These are phyloP conservation scores for Sanghuangporus sanghuang DNA, from an alignment of 1,284 basidiomycete species.

Conservation along the genomic window DNA sequence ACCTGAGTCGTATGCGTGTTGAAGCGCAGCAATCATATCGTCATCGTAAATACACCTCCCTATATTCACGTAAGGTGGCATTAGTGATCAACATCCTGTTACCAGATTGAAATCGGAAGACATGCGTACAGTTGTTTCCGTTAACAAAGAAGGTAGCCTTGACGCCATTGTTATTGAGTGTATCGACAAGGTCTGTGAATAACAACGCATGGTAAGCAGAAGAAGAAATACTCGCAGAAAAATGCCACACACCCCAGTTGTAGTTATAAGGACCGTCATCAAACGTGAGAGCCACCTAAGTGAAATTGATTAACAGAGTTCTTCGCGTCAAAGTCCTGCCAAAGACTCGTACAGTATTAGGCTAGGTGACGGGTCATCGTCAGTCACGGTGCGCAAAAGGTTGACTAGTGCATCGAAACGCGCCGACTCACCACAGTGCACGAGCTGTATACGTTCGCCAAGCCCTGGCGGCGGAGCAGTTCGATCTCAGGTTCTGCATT, in stretches of 20 bases:
- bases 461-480: conserved; percentile 11
- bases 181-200: conserved; percentile 21
- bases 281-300: conserved; percentile 16
- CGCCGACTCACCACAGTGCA: conserved; percentile 8
- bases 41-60: conserved; percentile 40
- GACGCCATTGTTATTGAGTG: conserved; percentile 25
- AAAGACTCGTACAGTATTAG: conserved; percentile 10
- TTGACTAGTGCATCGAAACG: not conserved
- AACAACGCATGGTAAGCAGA: not conserved
- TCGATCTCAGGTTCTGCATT: conserved; percentile 14
- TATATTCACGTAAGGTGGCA: not conserved
- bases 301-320: not conserved
- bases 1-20: conserved; percentile 29
- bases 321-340: not conserved
- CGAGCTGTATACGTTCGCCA: conserved; percentile 13
- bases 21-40: conserved; percentile 29
- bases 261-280: conserved; percentile 19
- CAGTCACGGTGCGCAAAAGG: not conserved
- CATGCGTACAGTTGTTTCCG: conserved; percentile 14
- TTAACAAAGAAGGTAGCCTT: conserved; percentile 40
- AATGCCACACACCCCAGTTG: conserved; percentile 8
- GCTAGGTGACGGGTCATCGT: not conserved
- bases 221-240: too few relatives aligned
- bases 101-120: not conserved
- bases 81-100: not conserved